phyloP scores from a whole-genome alignment of 2,329 filamentous ascomycete species.

The Cyclaneusma minus region DNA sequence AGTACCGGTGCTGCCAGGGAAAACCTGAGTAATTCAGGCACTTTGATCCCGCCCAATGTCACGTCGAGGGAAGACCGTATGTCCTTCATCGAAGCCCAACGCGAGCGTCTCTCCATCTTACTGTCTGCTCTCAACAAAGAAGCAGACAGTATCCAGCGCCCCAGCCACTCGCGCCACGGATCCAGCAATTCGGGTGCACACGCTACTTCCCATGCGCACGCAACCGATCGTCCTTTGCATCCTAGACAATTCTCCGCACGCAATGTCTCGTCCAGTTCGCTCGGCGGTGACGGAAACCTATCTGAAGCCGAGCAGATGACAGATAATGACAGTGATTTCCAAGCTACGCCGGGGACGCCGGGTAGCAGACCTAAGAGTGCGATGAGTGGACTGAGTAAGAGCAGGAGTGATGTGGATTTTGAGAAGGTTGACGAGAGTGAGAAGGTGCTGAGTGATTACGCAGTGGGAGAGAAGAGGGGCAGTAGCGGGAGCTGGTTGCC shows the following conservation, averaged over 20 bases:
- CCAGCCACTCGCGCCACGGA: slow-evolving; percentile 4
- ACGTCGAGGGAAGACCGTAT: slow-evolving; percentile 51
- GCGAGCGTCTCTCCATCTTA: slow-evolving; percentile 59
- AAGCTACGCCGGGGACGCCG: slow-evolving; percentile 13
- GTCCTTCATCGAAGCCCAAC: slow-evolving; percentile 62
- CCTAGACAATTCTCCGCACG: too few relatives aligned
- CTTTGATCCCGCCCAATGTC: slow-evolving; percentile 57
- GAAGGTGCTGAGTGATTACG: slow-evolving; percentile 15
- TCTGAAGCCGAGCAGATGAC: slow-evolving; percentile 30
- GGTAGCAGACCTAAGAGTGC: slow-evolving; percentile 13
- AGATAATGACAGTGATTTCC: slow-evolving; percentile 19
- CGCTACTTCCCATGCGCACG: too few relatives aligned
- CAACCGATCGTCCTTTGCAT: too few relatives aligned
- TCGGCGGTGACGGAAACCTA: too few relatives aligned
- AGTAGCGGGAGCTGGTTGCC: slow-evolving; percentile 32
- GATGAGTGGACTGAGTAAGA: slow-evolving; percentile 53
- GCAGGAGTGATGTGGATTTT: slow-evolving; percentile 75
- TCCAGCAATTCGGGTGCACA: too few relatives aligned
- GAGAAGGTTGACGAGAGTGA: slow-evolving; percentile 56
- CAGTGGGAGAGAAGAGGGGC: slow-evolving; percentile 9
- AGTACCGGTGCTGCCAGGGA: slow-evolving; percentile 20
- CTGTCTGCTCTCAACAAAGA: slow-evolving; percentile 69
- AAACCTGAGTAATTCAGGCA: slow-evolving; percentile 40
- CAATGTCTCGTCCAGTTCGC: too few relatives aligned
- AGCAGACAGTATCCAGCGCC: slow-evolving; percentile 40